These are phyloP conservation scores for Metarhizium anisopliae DNA, from an alignment of 2,329 filamentous ascomycete genomes.

Conservation along the genomic window DNA sequence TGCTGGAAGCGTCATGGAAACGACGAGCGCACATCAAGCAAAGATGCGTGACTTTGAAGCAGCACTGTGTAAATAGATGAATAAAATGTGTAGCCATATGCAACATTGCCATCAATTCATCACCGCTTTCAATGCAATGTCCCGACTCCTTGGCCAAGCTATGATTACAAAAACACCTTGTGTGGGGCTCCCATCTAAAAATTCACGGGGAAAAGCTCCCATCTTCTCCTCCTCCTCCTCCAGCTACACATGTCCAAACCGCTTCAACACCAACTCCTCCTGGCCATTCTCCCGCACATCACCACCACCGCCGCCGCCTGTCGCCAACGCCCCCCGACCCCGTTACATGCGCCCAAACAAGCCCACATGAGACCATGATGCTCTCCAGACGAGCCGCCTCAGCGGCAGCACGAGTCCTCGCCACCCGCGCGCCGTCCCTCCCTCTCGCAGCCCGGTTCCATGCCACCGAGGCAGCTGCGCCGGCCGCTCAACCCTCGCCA, in stretches of 20 bases:
- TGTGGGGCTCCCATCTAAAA: no score
- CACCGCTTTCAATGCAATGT: no score
- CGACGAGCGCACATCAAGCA: conserved; percentile 68
- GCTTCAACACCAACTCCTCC: background rate
- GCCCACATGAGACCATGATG: conserved; percentile 14
- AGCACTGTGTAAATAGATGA: background rate
- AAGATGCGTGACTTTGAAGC: conserved; percentile 41
- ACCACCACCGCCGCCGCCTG: background rate
- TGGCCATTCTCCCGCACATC: background rate
- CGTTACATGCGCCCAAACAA: background rate
- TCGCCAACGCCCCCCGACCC: background rate
- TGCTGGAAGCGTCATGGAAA: conserved; percentile 93
- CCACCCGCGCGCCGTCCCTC: conserved; percentile 11
- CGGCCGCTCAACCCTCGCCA: background rate
- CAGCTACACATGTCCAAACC: background rate
- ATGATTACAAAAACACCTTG: no score
- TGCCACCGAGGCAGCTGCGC: conserved; percentile 12
- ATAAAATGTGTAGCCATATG: background rate
- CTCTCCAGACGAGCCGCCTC: conserved; percentile 14
- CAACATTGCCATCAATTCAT: background rate
- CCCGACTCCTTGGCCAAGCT: no score
- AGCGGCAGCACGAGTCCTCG: conserved; percentile 11
- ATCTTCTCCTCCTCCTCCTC: no score
- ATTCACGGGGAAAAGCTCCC: no score
- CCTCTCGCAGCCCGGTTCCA: conserved; percentile 12